Conservation (phyloP, 768 basidiomycete species). For the Xerocomellus intermedius region DNA sequence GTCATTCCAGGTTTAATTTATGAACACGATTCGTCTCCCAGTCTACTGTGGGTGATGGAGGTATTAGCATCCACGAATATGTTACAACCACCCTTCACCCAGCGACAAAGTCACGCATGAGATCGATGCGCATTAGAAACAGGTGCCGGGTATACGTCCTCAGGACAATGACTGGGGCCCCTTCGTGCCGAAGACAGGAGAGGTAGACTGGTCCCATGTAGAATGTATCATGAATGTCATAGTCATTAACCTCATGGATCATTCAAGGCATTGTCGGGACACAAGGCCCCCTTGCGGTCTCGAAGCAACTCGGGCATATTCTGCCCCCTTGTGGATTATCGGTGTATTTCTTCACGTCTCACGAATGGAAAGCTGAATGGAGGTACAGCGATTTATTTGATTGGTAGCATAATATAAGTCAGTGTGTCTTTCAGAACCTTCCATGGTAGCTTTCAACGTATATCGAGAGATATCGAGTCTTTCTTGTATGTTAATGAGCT, state of each 20-base stretch:
- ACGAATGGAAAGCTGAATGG: too few relatives aligned
- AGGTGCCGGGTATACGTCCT: conserved; percentile 65
- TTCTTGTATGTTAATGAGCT: neutral
- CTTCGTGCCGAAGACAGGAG: conserved; percentile 37
- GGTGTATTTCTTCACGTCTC: conserved; percentile 37
- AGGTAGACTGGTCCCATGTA: conserved; percentile 40
- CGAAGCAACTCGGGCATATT: conserved; percentile 52
- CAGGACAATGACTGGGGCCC: conserved; percentile 59
- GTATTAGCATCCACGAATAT: conserved; percentile 41
- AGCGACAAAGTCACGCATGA: conserved; percentile 22
- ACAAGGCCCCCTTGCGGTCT: conserved; percentile 50
- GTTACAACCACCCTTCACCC: conserved; percentile 25
- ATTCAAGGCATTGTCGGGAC: conserved; percentile 35
- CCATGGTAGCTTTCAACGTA: conserved; percentile 51
- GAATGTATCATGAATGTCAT: conserved; percentile 58
- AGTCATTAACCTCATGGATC: conserved; percentile 49
- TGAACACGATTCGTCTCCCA: conserved; percentile 35
- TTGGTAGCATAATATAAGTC: conserved; percentile 7
- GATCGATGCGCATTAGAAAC: conserved; percentile 42
- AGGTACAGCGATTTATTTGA: conserved; percentile 25
- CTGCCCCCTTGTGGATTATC: conserved; percentile 77
- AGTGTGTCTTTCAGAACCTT: neutral
- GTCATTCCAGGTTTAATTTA: conserved; percentile 18
- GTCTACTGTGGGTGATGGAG: conserved; percentile 46
- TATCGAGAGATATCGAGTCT: conserved; percentile 19